phyloP scores from a whole-genome alignment of 129 eudicot species.

The Logfia minima region DNA sequence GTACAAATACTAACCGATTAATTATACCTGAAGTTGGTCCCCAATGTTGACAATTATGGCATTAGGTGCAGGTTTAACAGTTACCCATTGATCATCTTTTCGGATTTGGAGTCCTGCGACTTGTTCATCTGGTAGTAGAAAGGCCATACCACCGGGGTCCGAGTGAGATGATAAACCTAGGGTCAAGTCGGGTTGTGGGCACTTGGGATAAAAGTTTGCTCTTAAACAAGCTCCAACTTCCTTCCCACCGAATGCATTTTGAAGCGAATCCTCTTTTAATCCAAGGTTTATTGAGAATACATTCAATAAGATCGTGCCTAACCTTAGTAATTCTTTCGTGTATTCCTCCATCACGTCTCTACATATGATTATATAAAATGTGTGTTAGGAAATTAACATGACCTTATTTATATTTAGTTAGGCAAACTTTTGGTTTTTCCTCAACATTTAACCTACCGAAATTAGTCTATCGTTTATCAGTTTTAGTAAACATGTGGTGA shows the following conservation, averaged over 20 bases:
- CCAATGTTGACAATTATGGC: constrained; percentile 80
- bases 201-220: constrained; percentile 78
- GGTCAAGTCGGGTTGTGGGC: constrained; percentile 85
- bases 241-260: constrained; percentile 72
- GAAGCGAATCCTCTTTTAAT: constrained; percentile 47
- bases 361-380: background rate
- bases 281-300: constrained; percentile 59
- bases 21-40: constrained; percentile 87
- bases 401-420: background rate
- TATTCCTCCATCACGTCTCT: constrained; percentile 76
- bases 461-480: no score
- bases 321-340: constrained; percentile 46
- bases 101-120: constrained; percentile 80
- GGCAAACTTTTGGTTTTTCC: background rate
- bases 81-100: constrained; percentile 51
- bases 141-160: constrained; percentile 85
- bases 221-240: constrained; percentile 70
- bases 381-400: background rate
- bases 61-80: constrained; percentile 62
- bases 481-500: background rate
- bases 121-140: constrained; percentile 66
- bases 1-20: no score
- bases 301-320: constrained; percentile 53
- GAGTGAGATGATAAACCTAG: constrained; percentile 81
- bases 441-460: background rate